Conservation (phyloP, 345 rosid genomes). For the Lenwebbia sp. region DNA sequence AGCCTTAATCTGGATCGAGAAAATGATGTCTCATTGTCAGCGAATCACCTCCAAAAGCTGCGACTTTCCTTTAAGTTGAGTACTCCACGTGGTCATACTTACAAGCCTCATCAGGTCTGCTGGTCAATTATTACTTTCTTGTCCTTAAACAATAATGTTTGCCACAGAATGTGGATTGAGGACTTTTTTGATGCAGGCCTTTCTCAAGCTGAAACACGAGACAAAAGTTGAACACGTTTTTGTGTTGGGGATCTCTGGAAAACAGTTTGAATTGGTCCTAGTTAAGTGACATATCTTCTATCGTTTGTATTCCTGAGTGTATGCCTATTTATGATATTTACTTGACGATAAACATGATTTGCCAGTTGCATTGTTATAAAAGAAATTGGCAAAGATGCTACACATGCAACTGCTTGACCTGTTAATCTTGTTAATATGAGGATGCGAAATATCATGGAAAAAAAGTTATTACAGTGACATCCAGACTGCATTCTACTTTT, state of each 20-base stretch:
- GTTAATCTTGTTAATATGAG: neutral
- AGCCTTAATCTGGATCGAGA: constrained; percentile 75
- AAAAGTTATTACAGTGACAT: neutral
- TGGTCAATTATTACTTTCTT: neutral
- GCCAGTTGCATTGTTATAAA: neutral
- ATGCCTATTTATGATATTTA: neutral
- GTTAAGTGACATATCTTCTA: constrained; percentile 31
- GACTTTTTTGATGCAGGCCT: constrained; percentile 54
- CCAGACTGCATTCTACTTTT: neutral
- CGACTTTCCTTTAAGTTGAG: constrained; percentile 63
- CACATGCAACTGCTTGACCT: neutral
- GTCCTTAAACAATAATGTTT: neutral
- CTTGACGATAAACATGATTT: neutral
- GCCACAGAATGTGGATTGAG: constrained; percentile 6
- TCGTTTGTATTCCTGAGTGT: neutral
- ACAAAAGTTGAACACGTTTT: constrained; percentile 76
- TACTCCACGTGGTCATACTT: constrained; percentile 53
- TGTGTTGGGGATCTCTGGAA: constrained; percentile 64
- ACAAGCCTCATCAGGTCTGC: constrained; percentile 94
- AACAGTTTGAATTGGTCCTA: constrained; percentile 66
- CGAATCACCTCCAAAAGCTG: constrained; percentile 94
- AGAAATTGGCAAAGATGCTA: neutral
- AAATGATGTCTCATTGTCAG: constrained; percentile 53
- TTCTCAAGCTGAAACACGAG: constrained; percentile 85
- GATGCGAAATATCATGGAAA: neutral